These are phyloP conservation scores for Pyricularia grisea DNA, from an alignment of 2,329 filamentous ascomycete species.

Conservation along the genomic window DNA sequence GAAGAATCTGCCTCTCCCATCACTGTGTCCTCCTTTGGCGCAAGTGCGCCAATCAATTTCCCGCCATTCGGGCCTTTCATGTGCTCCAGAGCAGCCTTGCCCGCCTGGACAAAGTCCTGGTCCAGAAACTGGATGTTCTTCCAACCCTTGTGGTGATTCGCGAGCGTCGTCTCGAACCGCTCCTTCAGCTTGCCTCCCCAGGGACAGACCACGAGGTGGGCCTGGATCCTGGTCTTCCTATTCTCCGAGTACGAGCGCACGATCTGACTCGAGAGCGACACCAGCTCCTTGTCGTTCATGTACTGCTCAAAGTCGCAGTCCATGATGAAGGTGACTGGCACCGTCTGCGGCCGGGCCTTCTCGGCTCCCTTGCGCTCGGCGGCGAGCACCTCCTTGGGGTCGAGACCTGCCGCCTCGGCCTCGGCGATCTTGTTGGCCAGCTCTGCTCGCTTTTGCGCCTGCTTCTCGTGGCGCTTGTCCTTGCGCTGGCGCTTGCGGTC, in stretches of 20 bases:
- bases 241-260: conserved; percentile 89
- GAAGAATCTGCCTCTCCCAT: background rate
- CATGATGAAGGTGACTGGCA: conserved; percentile 71
- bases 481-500: conserved; percentile 42
- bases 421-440: conserved; percentile 39
- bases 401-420: conserved; percentile 29
- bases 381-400: conserved; percentile 22
- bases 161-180: conserved; percentile 69
- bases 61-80: conserved; percentile 55
- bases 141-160: conserved; percentile 67
- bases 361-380: conserved; percentile 22
- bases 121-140: conserved; percentile 65
- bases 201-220: conserved; percentile 67
- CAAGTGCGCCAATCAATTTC: conserved; percentile 47
- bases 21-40: conserved; percentile 15
- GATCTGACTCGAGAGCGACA: conserved; percentile 75
- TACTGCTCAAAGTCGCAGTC: conserved; percentile 89
- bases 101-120: conserved; percentile 64
- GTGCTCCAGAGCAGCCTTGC: conserved; percentile 51
- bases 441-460: conserved; percentile 38
- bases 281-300: conserved; percentile 79
- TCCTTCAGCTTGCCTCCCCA: conserved; percentile 68
- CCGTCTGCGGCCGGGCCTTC: conserved; percentile 21
- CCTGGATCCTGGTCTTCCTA: conserved; percentile 53
- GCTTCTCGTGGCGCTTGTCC: conserved; percentile 40